Base-by-base conservation (phyloP, 345 rosid species). In the Heritiera littoralis region DNA sequence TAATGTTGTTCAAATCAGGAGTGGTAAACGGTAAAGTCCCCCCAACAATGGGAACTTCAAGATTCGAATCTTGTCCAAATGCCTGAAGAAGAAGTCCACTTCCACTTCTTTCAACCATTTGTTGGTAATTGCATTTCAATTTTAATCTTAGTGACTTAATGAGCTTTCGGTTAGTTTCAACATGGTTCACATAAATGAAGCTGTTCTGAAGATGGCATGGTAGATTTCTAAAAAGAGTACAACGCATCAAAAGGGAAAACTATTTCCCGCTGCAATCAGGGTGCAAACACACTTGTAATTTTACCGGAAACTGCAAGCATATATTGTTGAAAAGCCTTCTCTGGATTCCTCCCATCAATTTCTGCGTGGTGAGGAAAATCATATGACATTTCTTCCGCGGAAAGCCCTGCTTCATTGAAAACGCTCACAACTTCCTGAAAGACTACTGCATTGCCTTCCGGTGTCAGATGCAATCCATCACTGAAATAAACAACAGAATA, bases 381-480 rank as follows among this genome's bases (percentile, higher is more conserved):
- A n/a, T 61, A 55, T 0, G 97, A 93, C 96, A 92, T 92, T 81
- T 84, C 96, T 52, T 76, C 90, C 51, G 98, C 90, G 43, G 84
- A 55, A 61, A 92, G 92, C 94, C 93, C 81, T 60, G 97, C 91
- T 86, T 86, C 94, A 59, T 56, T 82, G 77, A 91, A 90, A 52
- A 87, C 92, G 60, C 81, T 82, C 49, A 78, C 79, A 73, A 91
- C 92, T 86, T 93, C 90, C 51, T 83, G 72, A 80, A 77, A 85
- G 43, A 91, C 97, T 70, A 92, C 89, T 43, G 85, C 89, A 85
- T 91, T 95, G 79, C 97, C 98, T 81, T 90, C 86, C 20, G 89
- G 86, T 4, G 94, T 93, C 83, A 91, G 86, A 87, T 95, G 99
- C 77, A 93, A 79, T 15, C 97, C 99, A 75, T 93, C 99, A 10